Evolutionary conservation across 192 early-diverging fungal genomes (phyloP).

Genomic region (Geranomyces variabilis): DNA sequence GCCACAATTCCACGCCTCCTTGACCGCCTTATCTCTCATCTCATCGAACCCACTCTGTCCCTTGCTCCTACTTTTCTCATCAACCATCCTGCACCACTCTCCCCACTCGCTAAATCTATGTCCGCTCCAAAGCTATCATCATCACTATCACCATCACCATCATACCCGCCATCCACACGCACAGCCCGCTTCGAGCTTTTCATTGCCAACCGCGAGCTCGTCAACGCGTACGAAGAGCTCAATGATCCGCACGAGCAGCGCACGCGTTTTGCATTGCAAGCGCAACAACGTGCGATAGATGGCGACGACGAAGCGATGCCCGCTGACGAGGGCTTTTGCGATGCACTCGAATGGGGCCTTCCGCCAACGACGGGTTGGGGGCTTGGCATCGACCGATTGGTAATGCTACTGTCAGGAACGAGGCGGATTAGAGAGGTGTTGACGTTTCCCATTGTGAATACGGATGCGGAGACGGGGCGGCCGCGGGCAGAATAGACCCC

Average conservation of each 20-base stretch:
- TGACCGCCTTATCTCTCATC: slow-evolving; percentile 71
- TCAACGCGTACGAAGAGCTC: slow-evolving; percentile 89
- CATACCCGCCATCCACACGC: neutral
- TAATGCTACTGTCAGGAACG: slow-evolving; percentile 69
- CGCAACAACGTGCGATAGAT: slow-evolving; percentile 54
- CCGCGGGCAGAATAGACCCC: too few relatives aligned
- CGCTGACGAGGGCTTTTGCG: slow-evolving; percentile 73
- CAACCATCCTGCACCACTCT: slow-evolving; percentile 78
- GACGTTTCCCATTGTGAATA: slow-evolving; percentile 65
- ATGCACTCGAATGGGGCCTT: slow-evolving; percentile 79
- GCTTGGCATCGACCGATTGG: slow-evolving; percentile 83
- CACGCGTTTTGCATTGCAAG: slow-evolving; percentile 33
- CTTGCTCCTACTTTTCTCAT: slow-evolving; percentile 80
- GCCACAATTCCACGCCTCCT: slow-evolving; percentile 69
- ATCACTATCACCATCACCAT: too few relatives aligned
- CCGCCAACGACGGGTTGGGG: slow-evolving; percentile 92
- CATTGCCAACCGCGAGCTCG: slow-evolving; percentile 73
- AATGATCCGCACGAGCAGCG: slow-evolving; percentile 81
- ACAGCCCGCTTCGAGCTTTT: slow-evolving; percentile 78
- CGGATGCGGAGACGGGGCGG: too few relatives aligned
- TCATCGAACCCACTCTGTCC: slow-evolving; percentile 74
- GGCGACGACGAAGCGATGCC: slow-evolving; percentile 80
- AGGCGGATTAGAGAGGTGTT: slow-evolving; percentile 80
- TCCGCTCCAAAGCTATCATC: too few relatives aligned
- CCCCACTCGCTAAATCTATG: slow-evolving; percentile 73